Evolutionary conservation across 495 filamentous ascomycete genomes (phyloP).

Genomic region (Choiromyces venosus): DNA sequence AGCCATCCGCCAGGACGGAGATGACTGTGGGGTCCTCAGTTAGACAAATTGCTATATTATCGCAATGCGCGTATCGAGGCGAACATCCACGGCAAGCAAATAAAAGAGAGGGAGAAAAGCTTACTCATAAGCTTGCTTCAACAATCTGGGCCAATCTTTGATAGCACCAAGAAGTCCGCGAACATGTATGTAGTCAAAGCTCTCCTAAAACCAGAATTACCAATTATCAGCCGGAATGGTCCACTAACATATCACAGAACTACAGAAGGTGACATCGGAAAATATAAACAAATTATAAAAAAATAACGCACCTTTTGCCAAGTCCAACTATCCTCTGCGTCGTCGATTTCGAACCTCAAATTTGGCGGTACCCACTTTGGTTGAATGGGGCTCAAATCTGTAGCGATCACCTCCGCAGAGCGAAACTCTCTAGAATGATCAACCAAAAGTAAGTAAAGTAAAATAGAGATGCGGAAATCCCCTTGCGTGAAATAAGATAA

Average conservation of each 20-base stretch:
- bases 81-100: no score
- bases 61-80: no score
- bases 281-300: no score
- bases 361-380: conserved; percentile 23
- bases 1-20: conserved; percentile 8
- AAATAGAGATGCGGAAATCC: no score
- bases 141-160: conserved; percentile 12
- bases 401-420: conserved; percentile 16
- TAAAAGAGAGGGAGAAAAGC: not conserved
- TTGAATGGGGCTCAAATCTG: conserved; percentile 20
- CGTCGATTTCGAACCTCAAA: conserved; percentile 16
- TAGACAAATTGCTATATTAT: no score
- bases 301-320: not conserved
- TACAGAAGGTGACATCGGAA: no score
- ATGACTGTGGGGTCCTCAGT: not conserved
- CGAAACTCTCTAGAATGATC: not conserved
- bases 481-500: no score
- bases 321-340: conserved; percentile 15
- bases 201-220: no score
- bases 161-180: conserved; percentile 19
- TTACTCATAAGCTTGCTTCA: conserved; percentile 16
- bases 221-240: no score
- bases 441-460: no score
- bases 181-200: conserved; percentile 20
- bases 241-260: no score